Percentiles rank a stretch among this genome's conserved stretches.
These are phyloP conservation scores for Hippophae tibetana DNA, from an alignment of 306 rosid genomes.

Conservation along the genomic window DNA sequence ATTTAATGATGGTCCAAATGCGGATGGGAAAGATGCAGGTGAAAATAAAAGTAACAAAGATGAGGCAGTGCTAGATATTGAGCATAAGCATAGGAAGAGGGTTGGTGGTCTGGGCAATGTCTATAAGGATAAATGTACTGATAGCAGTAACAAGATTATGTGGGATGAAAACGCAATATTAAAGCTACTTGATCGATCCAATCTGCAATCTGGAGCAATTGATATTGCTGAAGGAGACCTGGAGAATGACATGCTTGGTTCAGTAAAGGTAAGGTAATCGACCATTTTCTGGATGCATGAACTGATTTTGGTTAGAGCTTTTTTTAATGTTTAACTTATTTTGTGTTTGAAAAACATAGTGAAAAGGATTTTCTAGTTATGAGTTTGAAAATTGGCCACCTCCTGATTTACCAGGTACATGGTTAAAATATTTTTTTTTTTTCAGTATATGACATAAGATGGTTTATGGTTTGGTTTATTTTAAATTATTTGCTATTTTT, in stretches of 20 bases:
- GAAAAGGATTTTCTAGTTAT: too few relatives aligned
- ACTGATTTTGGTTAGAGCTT: background rate
- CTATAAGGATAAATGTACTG: slow-evolving; percentile 87
- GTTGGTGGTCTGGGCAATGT: slow-evolving; percentile 94
- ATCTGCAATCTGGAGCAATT: slow-evolving; percentile 64
- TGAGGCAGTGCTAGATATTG: slow-evolving; percentile 57
- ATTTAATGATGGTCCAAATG: slow-evolving; percentile 56
- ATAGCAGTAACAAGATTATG: slow-evolving; percentile 58
- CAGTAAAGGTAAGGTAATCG: slow-evolving; percentile 69
- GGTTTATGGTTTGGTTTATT: too few relatives aligned
- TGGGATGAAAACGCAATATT: slow-evolving; percentile 97
- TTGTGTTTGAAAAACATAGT: too few relatives aligned
- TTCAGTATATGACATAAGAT: too few relatives aligned
- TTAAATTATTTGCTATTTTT: too few relatives aligned
- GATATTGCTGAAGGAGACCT: slow-evolving; percentile 84
- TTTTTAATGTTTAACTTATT: background rate
- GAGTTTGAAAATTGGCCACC: too few relatives aligned
- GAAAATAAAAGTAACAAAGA: slow-evolving; percentile 68
- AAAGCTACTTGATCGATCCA: slow-evolving; percentile 88
- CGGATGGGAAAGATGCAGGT: slow-evolving; percentile 47
- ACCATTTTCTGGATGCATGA: slow-evolving; percentile 21
- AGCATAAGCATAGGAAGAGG: slow-evolving; percentile 83
- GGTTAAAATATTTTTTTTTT: too few relatives aligned
- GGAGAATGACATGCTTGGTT: slow-evolving; percentile 91
- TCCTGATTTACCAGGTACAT: too few relatives aligned